Percentiles rank a stretch among this genome's conserved stretches.
These are phyloP conservation scores for Pyrenochaeta sp. DNA, from an alignment of 2,329 filamentous ascomycete genomes.

Conservation along the genomic window DNA sequence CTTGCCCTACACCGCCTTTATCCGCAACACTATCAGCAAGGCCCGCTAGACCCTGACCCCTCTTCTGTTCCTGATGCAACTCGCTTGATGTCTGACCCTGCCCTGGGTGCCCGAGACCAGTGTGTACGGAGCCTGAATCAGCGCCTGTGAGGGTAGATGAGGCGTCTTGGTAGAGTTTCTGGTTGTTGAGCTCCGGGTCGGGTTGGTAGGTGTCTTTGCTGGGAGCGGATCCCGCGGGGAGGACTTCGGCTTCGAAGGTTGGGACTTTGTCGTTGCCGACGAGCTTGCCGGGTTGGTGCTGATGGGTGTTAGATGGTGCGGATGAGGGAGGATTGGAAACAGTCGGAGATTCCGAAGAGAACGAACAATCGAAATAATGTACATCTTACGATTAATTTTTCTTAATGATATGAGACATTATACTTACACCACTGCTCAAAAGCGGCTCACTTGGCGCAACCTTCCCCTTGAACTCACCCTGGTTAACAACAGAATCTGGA, in stretches of 20 bases:
- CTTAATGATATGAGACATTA: background rate
- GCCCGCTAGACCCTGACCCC: conserved; percentile 57
- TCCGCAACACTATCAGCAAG: conserved; percentile 39
- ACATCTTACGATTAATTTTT: no score
- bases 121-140: conserved; percentile 63
- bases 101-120: conserved; percentile 61
- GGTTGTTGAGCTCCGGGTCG: conserved; percentile 55
- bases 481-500: conserved; percentile 61
- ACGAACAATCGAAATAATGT: no score
- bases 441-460: conserved; percentile 63
- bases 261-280: conserved; percentile 65
- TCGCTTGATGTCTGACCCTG: conserved; percentile 60
- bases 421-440: conserved; percentile 63
- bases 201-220: conserved; percentile 54
- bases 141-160: conserved; percentile 59
- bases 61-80: conserved; percentile 56
- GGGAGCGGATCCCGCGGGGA: conserved; percentile 71
- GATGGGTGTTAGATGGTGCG: conserved; percentile 13
- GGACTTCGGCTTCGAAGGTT: conserved; percentile 70
- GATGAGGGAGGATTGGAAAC: background rate
- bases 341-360: background rate
- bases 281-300: conserved; percentile 72
- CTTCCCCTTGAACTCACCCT: conserved; percentile 63
- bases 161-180: conserved; percentile 54
- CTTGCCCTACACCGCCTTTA: conserved; percentile 13